phyloP scores from a whole-genome alignment of 148 eudicot genomes.

The Rhododendron williamsianum region DNA sequence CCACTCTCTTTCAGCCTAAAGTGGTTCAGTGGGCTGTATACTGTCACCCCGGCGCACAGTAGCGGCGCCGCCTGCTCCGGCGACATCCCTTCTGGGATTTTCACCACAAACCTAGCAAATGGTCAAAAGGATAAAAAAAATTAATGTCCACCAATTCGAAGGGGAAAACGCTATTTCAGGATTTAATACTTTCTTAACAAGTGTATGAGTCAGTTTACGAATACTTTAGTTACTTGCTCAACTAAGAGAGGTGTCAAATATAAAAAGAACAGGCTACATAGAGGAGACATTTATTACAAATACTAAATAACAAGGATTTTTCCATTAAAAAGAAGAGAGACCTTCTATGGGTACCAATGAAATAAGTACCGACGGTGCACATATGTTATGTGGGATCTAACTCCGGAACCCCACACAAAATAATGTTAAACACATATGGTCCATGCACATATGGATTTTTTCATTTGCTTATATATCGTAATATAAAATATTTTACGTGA shows the following conservation, averaged over 20 bases:
- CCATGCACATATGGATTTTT: too few relatives aligned
- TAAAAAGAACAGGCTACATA: background rate
- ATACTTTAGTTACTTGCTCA: background rate
- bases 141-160: background rate
- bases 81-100: conserved; percentile 85
- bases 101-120: conserved; percentile 62
- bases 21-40: conserved; percentile 86
- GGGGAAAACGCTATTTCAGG: background rate
- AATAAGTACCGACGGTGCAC: too few relatives aligned
- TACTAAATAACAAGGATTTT: background rate
- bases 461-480: too few relatives aligned
- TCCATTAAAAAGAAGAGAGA: too few relatives aligned
- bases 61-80: conserved; percentile 93
- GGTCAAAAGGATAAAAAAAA: background rate
- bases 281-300: too few relatives aligned
- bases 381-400: too few relatives aligned
- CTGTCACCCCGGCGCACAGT: conserved; percentile 87
- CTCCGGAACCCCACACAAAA: too few relatives aligned
- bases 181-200: background rate
- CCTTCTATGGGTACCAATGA: too few relatives aligned
- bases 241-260: background rate
- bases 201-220: background rate
- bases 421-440: too few relatives aligned
- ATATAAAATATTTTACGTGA: too few relatives aligned
- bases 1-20: conserved; percentile 68